Percentiles rank a stretch among this genome's conserved stretches.
phyloP scores from a whole-genome alignment of 2,329 filamentous ascomycete species.

The Dendrostoma leiphaemia region DNA sequence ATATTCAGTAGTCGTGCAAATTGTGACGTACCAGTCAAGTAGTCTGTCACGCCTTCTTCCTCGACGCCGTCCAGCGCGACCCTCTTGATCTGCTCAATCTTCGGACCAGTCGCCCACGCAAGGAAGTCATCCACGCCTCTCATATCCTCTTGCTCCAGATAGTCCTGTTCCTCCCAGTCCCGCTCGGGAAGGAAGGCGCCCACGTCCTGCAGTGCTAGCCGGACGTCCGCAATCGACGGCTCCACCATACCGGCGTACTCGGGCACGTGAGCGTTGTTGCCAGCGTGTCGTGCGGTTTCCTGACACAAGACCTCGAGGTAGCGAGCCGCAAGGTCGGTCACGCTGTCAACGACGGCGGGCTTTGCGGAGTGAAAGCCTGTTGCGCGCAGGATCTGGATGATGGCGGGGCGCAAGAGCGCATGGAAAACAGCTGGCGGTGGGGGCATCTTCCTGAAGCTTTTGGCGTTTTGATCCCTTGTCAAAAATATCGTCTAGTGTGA shows the following conservation, averaged over 20 bases:
- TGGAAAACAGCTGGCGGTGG: slow-evolving; percentile 55
- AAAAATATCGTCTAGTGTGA: background rate
- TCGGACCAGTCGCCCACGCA: slow-evolving; percentile 71
- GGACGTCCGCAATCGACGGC: slow-evolving; percentile 72
- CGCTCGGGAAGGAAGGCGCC: slow-evolving; percentile 71
- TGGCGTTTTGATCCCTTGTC: background rate
- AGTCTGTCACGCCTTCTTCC: slow-evolving; percentile 64
- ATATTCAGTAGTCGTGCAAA: background rate
- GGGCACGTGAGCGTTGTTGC: slow-evolving; percentile 63
- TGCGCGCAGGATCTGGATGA: slow-evolving; percentile 88
- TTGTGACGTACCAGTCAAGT: slow-evolving; percentile 56
- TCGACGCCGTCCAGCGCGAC: slow-evolving; percentile 70
- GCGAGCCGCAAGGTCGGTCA: slow-evolving; percentile 82
- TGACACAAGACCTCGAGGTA: slow-evolving; percentile 76
- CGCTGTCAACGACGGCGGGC: slow-evolving; percentile 77
- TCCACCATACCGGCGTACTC: slow-evolving; percentile 55
- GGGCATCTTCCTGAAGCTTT: slow-evolving; percentile 35
- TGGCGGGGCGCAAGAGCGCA: slow-evolving; percentile 78
- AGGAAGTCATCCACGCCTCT: slow-evolving; percentile 77
- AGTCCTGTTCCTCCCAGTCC: slow-evolving; percentile 66
- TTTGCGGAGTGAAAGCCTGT: slow-evolving; percentile 84
- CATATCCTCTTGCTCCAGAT: slow-evolving; percentile 70
- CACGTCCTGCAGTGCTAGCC: slow-evolving; percentile 79
- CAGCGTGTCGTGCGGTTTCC: slow-evolving; percentile 68
- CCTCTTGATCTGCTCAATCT: slow-evolving; percentile 77